Percentiles rank a stretch among this genome's conserved stretches.
Evolutionary conservation across 306 rosid genomes (phyloP).

Genomic region (Carpinus viminea): DNA sequence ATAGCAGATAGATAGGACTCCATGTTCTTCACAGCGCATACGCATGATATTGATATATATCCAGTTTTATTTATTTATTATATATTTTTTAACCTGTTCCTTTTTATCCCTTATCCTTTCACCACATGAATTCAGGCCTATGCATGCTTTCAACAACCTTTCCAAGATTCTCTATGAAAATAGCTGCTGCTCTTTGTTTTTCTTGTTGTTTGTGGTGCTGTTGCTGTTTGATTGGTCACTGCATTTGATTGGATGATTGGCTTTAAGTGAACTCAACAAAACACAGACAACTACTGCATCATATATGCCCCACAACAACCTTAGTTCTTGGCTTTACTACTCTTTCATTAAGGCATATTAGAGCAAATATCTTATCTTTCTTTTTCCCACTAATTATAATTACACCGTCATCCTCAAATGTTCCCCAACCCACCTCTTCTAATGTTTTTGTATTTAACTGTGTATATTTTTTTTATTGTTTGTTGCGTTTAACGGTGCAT

Average conservation of each 20-base stretch:
- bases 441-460: too few species aligned
- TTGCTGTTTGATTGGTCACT: conserved; percentile 35
- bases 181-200: conserved; percentile 26
- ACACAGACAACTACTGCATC: conserved; percentile 24
- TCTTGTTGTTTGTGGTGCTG: conserved; percentile 25
- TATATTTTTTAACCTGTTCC: conserved; percentile 15
- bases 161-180: conserved; percentile 32
- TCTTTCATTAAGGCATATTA: neutral
- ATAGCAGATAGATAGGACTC: too few species aligned
- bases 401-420: neutral
- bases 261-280: conserved; percentile 4
- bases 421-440: too few species aligned
- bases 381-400: too few species aligned
- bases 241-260: conserved; percentile 22
- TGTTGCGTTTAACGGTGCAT: neutral
- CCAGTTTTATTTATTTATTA: neutral
- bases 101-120: conserved; percentile 6
- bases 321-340: neutral
- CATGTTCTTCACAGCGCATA: too few species aligned
- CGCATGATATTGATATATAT: too few species aligned
- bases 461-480: too few species aligned
- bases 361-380: neutral
- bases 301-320: conserved; percentile 21
- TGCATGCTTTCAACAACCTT: conserved; percentile 27
- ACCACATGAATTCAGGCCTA: conserved; percentile 5